These are phyloP conservation scores for Xylogone sp. DNA, from an alignment of 2,329 filamentous ascomycete species.

Conservation along the genomic window DNA sequence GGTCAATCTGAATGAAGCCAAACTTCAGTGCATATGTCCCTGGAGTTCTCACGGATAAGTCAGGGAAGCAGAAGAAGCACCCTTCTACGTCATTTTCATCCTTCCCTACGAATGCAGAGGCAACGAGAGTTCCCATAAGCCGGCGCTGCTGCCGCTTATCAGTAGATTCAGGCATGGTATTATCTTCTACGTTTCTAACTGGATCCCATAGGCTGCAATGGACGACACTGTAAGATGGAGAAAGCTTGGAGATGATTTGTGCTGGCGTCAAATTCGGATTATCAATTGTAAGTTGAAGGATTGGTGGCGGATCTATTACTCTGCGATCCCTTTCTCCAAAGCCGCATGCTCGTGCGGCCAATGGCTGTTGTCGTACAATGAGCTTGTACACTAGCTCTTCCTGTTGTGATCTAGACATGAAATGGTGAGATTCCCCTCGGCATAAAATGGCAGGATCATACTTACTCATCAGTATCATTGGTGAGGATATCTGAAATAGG, in stretches of 20 bases:
- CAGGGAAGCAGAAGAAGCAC: conserved; percentile 83
- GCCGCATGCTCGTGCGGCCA: conserved; percentile 74
- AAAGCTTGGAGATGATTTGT: conserved; percentile 48
- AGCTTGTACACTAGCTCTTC: conserved; percentile 29
- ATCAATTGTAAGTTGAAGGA: conserved; percentile 68
- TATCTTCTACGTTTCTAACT: conserved; percentile 62
- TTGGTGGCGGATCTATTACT: conserved; percentile 80
- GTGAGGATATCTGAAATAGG: background rate
- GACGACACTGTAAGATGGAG: conserved; percentile 65
- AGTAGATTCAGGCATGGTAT: conserved; percentile 54
- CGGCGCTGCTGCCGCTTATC: conserved; percentile 70
- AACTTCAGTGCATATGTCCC: conserved; percentile 75
- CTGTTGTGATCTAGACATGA: background rate
- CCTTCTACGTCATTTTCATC: conserved; percentile 72
- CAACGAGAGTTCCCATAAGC: conserved; percentile 76
- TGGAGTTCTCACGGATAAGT: conserved; percentile 74
- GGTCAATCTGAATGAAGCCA: conserved; percentile 68
- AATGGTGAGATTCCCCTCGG: conserved; percentile 27
- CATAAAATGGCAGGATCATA: conserved; percentile 40
- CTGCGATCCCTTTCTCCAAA: conserved; percentile 79
- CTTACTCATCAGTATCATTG: background rate
- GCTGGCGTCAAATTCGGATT: conserved; percentile 50
- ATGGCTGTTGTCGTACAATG: conserved; percentile 70
- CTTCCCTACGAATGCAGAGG: conserved; percentile 70
- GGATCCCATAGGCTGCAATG: conserved; percentile 75